phyloP scores from a whole-genome alignment of 2,329 filamentous ascomycete genomes.

The Colletotrichum coccodes region DNA sequence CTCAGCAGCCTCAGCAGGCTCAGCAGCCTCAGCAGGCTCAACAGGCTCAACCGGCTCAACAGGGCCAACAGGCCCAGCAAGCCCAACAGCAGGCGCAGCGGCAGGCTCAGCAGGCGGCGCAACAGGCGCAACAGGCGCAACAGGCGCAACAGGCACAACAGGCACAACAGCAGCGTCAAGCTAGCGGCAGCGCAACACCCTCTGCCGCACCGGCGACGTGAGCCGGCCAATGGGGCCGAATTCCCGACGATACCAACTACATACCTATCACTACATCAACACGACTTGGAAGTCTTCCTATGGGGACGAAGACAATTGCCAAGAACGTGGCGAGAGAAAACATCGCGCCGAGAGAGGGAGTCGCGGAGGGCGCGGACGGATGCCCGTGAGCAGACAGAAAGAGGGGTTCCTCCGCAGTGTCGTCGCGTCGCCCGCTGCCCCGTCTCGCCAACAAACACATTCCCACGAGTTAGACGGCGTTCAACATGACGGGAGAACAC shows the following conservation, averaged over 20 bases:
- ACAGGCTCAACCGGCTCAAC: neutral
- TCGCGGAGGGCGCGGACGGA: slow-evolving; percentile 14
- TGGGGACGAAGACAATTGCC: neutral
- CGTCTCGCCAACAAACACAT: neutral
- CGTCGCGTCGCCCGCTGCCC: slow-evolving; percentile 22
- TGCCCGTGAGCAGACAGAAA: neutral
- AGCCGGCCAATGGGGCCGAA: neutral
- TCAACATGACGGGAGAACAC: neutral
- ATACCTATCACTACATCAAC: neutral
- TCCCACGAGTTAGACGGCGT: neutral
- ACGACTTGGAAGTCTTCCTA: neutral
- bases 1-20: neutral
- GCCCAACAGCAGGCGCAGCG: slow-evolving; percentile 43
- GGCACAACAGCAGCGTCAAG: slow-evolving; percentile 41
- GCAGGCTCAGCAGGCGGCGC: slow-evolving; percentile 13
- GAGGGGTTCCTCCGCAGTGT: slow-evolving; percentile 12
- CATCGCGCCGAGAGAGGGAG: neutral
- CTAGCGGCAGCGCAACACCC: slow-evolving; percentile 53
- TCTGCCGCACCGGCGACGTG: slow-evolving; percentile 35
- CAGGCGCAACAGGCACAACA: slow-evolving; percentile 1
- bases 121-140: neutral
- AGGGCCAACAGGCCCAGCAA: slow-evolving; percentile 6
- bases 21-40: slow-evolving; percentile 2
- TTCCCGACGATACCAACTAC: neutral
- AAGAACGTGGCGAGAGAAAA: neutral